Base-by-base conservation (phyloP, 164 flowering plant species). In the Saururus chinensis region DNA sequence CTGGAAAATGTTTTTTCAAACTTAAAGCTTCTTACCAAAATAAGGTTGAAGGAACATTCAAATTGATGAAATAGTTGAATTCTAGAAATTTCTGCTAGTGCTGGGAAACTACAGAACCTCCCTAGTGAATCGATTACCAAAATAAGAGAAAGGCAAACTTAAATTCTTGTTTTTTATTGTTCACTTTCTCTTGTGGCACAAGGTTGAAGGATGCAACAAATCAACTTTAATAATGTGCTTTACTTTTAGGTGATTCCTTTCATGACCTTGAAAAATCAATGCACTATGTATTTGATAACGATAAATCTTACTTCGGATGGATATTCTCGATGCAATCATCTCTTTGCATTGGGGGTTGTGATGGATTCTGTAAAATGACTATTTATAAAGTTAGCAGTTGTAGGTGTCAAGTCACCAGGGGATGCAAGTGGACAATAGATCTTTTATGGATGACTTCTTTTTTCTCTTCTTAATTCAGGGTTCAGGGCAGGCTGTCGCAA, bases 401-500 rank as follows among this genome's bases (percentile, higher is more conserved):
- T 45, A 45, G 49, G 49, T 45, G 49, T 12, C 17, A 45, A 12
- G 17, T 17, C 11, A 12, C 17, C 17, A 45, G 11, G 17, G 11
- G 49, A 12, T 19, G 11, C 1, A 20, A 20, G 6, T 19, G 22
- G 11, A 20, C 13, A 53, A 19, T 23, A 8, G 10, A 58, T n/a
- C 20, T 6, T 16, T 58, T 19, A 40, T 19, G 40, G 40, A 17
- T 37, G 17, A 0, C 19, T 9, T 41, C 14, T 49, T 37, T 12
- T 56, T 65, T 22, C n/a, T 53, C 42, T 41, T 54, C 42, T 13
- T 59, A 12, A 11, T 23, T 23, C 70, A 89, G 98, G 96, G 97
- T 60, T 92, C 98, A 20, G 97, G 97, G 17, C 99, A 93, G 77
- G 99, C 97, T 22, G 99, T 93, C 66, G 98, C 98, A 25, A 57